Base-by-base conservation (phyloP, 345 rosid species). In the Conringia planisiliqua region DNA sequence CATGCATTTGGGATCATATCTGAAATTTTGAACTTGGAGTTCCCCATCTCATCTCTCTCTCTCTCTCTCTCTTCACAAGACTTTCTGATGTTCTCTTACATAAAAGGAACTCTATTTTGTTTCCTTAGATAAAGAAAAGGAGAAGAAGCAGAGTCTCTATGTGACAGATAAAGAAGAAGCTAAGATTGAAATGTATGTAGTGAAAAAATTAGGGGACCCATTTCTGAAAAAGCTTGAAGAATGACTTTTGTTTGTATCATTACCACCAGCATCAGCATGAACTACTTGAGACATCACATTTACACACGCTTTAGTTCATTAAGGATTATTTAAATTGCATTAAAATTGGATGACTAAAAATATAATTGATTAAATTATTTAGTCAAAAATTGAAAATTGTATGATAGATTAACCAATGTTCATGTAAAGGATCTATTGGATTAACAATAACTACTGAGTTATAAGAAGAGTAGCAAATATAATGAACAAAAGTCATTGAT, bases 1-100 rank as follows among this genome's bases (percentile, higher is more conserved):
- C 96, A 91, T 71, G 89, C 83, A 79, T 86, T 89, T 24, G 97
- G 90, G 16, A 91, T 77, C 89, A 91, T 86, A 50, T 85, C 85
- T 68, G 84, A 88, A 55, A 85, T 70, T 60, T 64, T 86, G 75
- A 88, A 89, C 78, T 79, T 86, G 85, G 81, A 24, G 51, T 86
- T 88, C 11, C 96, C 87, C 96, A 89, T 89, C 38, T 63, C 44
- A 8, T 66, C 39, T 57, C 60, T 65, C 50, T 22, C 66, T 59
- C 10, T 66, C 39, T 57, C 60, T 65, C 50, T 22, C 66, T 59
- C 10, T 68, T 33, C 63, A 30, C 55, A 66, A 66, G 50, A 59
- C 10, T 72, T 63, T 56, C 16, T 70, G 66, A 62, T 66, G 60
- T 22, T 26, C 24, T 17, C 30, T 74, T 44, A 9, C 24, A 36